Evolutionary conservation across 75 land plant species (phyloP).

Genomic region (Cunninghamia lanceolata): DNA sequence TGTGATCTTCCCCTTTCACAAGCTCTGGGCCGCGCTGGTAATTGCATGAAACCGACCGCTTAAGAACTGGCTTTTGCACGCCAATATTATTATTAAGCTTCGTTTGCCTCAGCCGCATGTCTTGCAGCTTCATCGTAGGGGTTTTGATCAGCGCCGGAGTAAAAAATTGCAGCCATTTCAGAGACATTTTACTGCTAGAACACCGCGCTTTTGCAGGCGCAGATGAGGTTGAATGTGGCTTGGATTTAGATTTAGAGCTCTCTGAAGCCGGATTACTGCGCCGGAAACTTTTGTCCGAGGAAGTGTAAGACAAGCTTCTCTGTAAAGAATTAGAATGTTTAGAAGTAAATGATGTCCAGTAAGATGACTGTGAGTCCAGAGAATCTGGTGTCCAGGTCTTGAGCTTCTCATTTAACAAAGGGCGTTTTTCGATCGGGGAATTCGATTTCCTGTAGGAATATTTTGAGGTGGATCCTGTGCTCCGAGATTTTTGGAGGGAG

Average conservation of each 20-base stretch:
- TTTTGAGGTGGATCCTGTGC: not conserved
- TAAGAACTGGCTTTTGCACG: not conserved
- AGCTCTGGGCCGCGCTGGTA: no score
- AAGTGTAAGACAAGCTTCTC: not conserved
- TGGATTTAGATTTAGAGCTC: not conserved
- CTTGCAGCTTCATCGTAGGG: constrained; percentile 4
- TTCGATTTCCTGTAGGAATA: not conserved
- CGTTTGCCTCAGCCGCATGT: not conserved
- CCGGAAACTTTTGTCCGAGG: not conserved
- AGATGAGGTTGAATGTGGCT: not conserved
- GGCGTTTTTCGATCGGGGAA: not conserved
- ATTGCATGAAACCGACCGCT: not conserved
- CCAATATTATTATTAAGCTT: not conserved
- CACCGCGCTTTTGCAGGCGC: not conserved
- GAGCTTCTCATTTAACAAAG: not conserved
- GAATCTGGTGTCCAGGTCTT: not conserved
- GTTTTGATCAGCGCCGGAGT: constrained; percentile 3
- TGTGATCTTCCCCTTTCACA: not conserved
- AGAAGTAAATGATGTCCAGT: not conserved
- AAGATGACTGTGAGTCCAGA: not conserved
- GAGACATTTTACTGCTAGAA: not conserved
- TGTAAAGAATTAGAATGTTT: not conserved
- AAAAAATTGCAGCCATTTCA: constrained; percentile 7
- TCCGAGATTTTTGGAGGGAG: not conserved
- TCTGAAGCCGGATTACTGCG: not conserved